Evolutionary conservation across 169 alveolate genomes (phyloP).

Genomic region (Perkinsus marinus): DNA sequence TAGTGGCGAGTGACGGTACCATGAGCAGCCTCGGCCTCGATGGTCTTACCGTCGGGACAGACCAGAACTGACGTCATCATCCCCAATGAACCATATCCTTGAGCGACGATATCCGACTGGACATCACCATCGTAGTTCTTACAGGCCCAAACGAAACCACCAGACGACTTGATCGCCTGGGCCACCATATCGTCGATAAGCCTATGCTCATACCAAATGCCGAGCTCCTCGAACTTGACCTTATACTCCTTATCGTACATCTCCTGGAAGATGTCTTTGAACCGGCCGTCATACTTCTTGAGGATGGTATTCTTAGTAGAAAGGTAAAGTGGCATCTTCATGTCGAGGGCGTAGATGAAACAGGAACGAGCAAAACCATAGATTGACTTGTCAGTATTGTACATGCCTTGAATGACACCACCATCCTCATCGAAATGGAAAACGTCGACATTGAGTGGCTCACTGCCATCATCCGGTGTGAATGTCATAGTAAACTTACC

Average conservation of each 20-base stretch:
- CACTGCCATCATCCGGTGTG: constrained; percentile 59
- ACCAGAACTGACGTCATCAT: constrained; percentile 84
- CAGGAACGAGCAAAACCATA: constrained; percentile 77
- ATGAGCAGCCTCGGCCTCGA: constrained; percentile 91
- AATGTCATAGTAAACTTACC: constrained; percentile 68
- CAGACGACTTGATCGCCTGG: constrained; percentile 71
- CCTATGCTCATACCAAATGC: constrained; percentile 77
- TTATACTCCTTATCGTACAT: constrained; percentile 69
- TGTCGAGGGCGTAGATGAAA: constrained; percentile 67
- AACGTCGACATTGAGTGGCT: constrained; percentile 26
- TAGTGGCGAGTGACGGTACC: constrained; percentile 89
- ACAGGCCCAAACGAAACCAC: constrained; percentile 97
- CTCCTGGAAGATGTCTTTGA: constrained; percentile 77
- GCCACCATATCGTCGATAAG: constrained; percentile 95
- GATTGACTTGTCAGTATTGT: constrained; percentile 77
- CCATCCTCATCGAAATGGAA: constrained; percentile 39
- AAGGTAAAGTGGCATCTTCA: constrained; percentile 72
- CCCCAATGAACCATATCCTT: constrained; percentile 84
- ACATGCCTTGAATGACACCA: constrained; percentile 84
- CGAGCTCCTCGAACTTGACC: constrained; percentile 56
- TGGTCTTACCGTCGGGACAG: constrained; percentile 75
- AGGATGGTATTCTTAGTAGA: constrained; percentile 81
- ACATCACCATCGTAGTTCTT: constrained; percentile 94
- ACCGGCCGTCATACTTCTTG: constrained; percentile 80
- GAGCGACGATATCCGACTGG: constrained; percentile 85